phyloP scores from a whole-genome alignment of 768 basidiomycete species.

The Calocera viscosa region DNA sequence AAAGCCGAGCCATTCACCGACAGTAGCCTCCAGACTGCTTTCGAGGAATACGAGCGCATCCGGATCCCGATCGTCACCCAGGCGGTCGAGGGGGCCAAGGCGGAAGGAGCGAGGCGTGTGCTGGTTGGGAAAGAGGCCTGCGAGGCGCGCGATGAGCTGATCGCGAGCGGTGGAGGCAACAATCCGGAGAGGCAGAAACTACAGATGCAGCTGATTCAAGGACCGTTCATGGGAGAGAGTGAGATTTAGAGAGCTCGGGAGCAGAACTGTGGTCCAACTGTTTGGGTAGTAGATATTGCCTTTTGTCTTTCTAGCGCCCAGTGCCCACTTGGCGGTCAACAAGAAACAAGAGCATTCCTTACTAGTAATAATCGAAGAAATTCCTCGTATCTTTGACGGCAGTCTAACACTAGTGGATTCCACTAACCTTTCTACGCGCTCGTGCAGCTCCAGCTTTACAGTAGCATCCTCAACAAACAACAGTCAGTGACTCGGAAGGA shows the following conservation, averaged over 20 bases:
- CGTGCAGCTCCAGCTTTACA: no score
- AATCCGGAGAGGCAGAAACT: neutral
- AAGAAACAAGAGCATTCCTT: no score
- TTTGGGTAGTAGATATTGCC: no score
- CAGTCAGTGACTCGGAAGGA: no score
- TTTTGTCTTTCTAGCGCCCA: no score
- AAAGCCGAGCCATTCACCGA: constrained; percentile 23
- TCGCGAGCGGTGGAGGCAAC: neutral
- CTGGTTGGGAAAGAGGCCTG: constrained; percentile 26
- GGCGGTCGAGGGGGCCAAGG: constrained; percentile 29
- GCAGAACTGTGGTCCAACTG: no score
- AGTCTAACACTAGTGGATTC: no score
- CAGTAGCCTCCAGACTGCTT: constrained; percentile 26
- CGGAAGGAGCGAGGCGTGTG: constrained; percentile 29
- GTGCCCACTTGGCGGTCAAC: no score
- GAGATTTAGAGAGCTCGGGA: neutral
- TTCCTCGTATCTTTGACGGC: no score
- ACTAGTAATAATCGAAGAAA: no score
- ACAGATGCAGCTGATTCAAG: neutral
- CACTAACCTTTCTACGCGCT: no score
- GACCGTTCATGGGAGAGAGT: neutral
- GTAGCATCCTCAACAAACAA: no score
- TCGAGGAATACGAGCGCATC: constrained; percentile 27
- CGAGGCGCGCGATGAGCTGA: constrained; percentile 26
- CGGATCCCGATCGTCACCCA: constrained; percentile 31